A percentile compares a stretch with the other conserved stretches of the same genome.
phyloP scores from a whole-genome alignment of 495 filamentous ascomycete species.

The Penicillium subrubescens region DNA sequence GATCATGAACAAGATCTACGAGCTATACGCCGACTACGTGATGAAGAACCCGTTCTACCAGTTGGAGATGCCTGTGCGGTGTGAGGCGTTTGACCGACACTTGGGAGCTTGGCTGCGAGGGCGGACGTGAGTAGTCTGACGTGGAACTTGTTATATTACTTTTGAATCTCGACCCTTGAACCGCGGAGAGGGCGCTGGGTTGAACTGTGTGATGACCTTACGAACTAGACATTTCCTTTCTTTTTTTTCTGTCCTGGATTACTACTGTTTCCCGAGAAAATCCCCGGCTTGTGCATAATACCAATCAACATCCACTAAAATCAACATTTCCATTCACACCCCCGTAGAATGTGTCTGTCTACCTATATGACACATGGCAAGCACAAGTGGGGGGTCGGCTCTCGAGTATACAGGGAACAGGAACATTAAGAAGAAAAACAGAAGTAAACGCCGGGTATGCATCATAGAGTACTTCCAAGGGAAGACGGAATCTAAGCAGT shows the following conservation, averaged over 20 bases:
- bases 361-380: background rate
- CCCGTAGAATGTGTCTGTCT: slow-evolving; percentile 11
- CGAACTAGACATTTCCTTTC: slow-evolving; percentile 29
- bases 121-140: slow-evolving; percentile 27
- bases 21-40: slow-evolving; percentile 94
- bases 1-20: slow-evolving; percentile 82
- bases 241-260: background rate
- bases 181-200: background rate
- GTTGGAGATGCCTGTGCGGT: slow-evolving; percentile 94
- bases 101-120: slow-evolving; percentile 56
- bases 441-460: slow-evolving; percentile 50
- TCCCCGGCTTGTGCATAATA: slow-evolving; percentile 25
- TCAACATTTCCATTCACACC: slow-evolving; percentile 21
- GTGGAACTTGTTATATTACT: background rate
- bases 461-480: slow-evolving; percentile 36
- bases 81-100: slow-evolving; percentile 90
- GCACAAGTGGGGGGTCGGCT: slow-evolving; percentile 8
- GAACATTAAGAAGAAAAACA: slow-evolving; percentile 17
- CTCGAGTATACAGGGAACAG: slow-evolving; percentile 33
- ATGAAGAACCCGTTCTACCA: slow-evolving; percentile 99
- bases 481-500: slow-evolving; percentile 39
- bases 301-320: slow-evolving; percentile 27
- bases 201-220: slow-evolving; percentile 28
- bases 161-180: background rate
- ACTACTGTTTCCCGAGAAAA: background rate